Evolutionary conservation across 164 flowering plant genomes (phyloP), one percentile per base, ranked within the genome.

Genomic region (Annona squamosa): DNA sequence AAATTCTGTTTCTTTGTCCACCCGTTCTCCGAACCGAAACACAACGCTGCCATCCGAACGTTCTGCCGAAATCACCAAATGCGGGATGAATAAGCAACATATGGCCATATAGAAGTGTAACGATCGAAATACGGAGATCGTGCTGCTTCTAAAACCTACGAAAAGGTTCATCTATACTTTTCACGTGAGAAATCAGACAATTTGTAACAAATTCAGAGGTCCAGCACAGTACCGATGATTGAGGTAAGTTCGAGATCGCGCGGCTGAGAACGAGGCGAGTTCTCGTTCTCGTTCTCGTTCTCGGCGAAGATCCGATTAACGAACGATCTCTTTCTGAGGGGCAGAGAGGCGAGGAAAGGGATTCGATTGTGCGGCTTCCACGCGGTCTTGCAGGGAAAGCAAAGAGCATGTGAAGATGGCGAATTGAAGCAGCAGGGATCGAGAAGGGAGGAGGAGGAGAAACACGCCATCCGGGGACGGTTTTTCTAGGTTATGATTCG

Each of bases 51-150:
- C 75, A 65, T 72, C 75, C 46, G 75, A 48, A 6, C 63, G 47
- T 48, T 65, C 75, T 65, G 75, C 75, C 63, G 37, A 72, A 72
- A 72, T 65, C 48, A 65, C 69, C 63, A 48, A 72, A 72, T 7
- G 44, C 63, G 61, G 46, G 18, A 43, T 26, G 47, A 72, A 63
- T 72, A 72, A 72, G 68, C 74, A 72, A 47, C 52, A 68, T 3
- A 44, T 6, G 65, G 18, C 74, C 18, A 63, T 4, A 46, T 9
- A 72, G 19, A 63, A 43, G 0, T 59, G 46, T 3, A 63, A 41
- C 68, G 43, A 63, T 48, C 74, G 44, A 44, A 63, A 62, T 37
- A 16, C 18, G n/a, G 37, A 42, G 37, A 59, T 57, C 70, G 13
- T 19, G 18, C 46, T 12, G 70, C 70, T 68, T 18, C 70, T 68